Evolutionary conservation across 2,329 filamentous ascomycete species (phyloP), one percentile per base, ranked within the genome.

Genomic region (Plenodomus lindquistii): DNA sequence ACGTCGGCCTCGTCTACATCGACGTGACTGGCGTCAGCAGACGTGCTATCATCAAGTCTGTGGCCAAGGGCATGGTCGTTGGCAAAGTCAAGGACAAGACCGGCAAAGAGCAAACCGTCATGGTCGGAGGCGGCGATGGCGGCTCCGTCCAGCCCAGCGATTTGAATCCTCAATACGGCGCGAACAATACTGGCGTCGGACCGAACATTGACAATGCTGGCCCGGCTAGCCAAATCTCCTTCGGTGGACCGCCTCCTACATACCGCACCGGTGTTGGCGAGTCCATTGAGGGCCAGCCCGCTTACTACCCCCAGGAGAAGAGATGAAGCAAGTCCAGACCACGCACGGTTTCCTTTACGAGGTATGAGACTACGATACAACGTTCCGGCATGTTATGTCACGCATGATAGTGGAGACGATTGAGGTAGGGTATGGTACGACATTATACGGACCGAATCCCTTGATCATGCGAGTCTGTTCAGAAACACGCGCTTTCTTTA

Each of bases 1-100:
- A 97, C 59, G 94, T 97, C 7, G 94, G 92, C 5, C 80, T 99
- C 21, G 94, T 99, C 24, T 99, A 99, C 69, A 96, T 99, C 52
- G 94, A 99, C 63, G 93, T 95, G 1, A 88, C 92, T 0, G 94
- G 94, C 29, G 94, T 99, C 1, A 96, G 89, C 46, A 82, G 94
- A 36, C 85, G 86, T 52, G 94, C 94, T 0, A 85, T 99, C 37
- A 83, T 99, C 68, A 99, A 97, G 79, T 90, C 88, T 36, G 94
- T 97, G 1, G 94, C 92, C 17, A 97, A 96, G 77, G 72, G 94
- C 35, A 97, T 99, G 94, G 86, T 95, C 0, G 85, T 95, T 4
- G 90, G 90, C 29, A 85, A 85, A 57, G 89, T 93, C 40, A 85
- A 85, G 58, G 88, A 93, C 47, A 83, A 84, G 48, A 86, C 86